A percentile compares a stretch with the other conserved stretches of the same genome.
These are phyloP conservation scores for Cantharellus cinnabarinus DNA, from an alignment of 768 basidiomycete genomes.

Conservation along the genomic window DNA sequence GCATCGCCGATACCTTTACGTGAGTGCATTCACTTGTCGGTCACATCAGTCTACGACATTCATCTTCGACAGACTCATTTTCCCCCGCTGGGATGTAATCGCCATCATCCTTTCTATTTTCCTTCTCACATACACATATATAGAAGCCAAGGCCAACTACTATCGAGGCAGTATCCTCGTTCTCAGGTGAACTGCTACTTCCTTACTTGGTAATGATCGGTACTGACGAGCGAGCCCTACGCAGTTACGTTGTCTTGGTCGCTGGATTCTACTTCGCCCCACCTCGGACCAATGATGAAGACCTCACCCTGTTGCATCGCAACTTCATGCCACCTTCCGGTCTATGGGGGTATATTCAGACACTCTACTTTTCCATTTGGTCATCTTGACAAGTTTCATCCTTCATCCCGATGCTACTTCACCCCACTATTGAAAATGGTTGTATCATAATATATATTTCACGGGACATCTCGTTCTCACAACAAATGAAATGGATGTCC, in stretches of 20 bases:
- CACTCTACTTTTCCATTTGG: background rate
- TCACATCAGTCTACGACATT: constrained; percentile 2
- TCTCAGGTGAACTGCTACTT: constrained; percentile 38
- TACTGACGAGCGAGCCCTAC: background rate
- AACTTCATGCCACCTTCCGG: background rate
- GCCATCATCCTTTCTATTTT: constrained; percentile 91
- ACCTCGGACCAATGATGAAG: background rate
- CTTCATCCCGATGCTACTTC: background rate
- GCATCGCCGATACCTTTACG: constrained; percentile 84
- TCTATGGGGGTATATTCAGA: background rate
- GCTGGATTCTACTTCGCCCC: constrained; percentile 91
- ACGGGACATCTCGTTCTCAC: background rate
- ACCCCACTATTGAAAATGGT: background rate
- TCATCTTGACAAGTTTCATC: background rate
- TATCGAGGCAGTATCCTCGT: constrained; percentile 92
- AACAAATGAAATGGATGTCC: background rate
- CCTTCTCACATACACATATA: constrained; percentile 94
- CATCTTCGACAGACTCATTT: constrained; percentile 48
- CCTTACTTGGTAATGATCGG: background rate
- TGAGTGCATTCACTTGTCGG: constrained; percentile 25
- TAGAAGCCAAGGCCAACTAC: constrained; percentile 97
- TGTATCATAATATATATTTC: background rate
- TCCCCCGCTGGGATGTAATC: constrained; percentile 96
- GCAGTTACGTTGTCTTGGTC: constrained; percentile 74
- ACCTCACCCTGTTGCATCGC: background rate